Percentiles rank a stretch among this genome's conserved stretches.
Conservation (phyloP, 352 stramenopile species). For the Phytophthora megakarya region DNA sequence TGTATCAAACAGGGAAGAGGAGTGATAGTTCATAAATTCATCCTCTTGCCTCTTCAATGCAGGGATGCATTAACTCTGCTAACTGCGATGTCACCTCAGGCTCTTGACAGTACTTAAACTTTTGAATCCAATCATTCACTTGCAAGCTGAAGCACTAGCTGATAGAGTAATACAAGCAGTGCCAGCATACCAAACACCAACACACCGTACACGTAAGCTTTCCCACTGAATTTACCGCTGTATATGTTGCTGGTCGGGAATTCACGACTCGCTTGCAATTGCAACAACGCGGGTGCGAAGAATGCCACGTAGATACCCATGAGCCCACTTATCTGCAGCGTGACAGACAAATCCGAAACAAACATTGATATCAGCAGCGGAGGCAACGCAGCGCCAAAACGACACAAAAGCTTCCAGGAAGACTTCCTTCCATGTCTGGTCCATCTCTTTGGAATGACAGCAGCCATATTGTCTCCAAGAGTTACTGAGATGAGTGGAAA, state of each 20-base stretch:
- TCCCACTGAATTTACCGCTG: conserved; percentile 66
- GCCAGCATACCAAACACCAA: conserved; percentile 69
- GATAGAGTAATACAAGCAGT: conserved; percentile 64
- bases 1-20: conserved; percentile 21
- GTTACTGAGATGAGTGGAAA: conserved; percentile 93
- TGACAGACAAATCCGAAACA: conserved; percentile 85
- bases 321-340: conserved; percentile 85
- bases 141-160: conserved; percentile 54
- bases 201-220: conserved; percentile 60
- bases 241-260: conserved; percentile 61
- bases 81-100: too few relatives aligned
- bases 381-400: conserved; percentile 77
- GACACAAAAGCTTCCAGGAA: conserved; percentile 79
- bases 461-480: conserved; percentile 90
- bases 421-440: conserved; percentile 33
- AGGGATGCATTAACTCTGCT: background rate
- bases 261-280: conserved; percentile 58
- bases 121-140: background rate
- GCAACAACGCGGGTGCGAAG: conserved; percentile 75
- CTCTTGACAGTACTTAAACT: background rate
- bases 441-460: conserved; percentile 56
- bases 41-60: conserved; percentile 23
- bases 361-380: conserved; percentile 81
- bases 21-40: background rate
- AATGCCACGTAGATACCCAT: conserved; percentile 84